Percentiles rank a stretch among this genome's conserved stretches.
phyloP scores from a whole-genome alignment of 306 rosid genomes.

The Cercis canadensis region DNA sequence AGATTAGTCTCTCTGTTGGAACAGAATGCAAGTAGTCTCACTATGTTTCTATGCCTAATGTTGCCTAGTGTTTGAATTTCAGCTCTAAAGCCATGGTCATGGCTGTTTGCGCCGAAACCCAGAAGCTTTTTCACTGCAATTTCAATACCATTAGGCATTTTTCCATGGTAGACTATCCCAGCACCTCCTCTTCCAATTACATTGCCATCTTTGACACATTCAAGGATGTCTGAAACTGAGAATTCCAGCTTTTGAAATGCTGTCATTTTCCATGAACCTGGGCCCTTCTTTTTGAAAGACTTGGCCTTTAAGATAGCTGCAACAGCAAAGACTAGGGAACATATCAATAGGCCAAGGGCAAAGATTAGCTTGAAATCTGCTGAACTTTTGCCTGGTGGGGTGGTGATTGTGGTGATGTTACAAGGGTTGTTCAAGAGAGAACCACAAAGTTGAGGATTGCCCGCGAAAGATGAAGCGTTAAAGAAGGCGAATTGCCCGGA shows the following conservation, averaged over 20 bases:
- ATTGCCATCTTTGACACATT: conserved; percentile 86
- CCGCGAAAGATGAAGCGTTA: conserved; percentile 81
- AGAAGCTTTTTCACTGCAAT: conserved; percentile 82
- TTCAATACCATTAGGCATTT: conserved; percentile 84
- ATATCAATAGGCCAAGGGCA: conserved; percentile 70
- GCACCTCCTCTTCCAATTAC: conserved; percentile 94
- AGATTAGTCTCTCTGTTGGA: conserved; percentile 78
- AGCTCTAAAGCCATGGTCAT: conserved; percentile 83
- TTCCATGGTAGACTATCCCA: conserved; percentile 89
- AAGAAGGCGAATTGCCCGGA: conserved; percentile 80
- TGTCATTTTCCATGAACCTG: conserved; percentile 77
- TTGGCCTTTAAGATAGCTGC: conserved; percentile 79
- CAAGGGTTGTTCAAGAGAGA: conserved; percentile 75
- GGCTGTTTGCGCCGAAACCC: conserved; percentile 66
- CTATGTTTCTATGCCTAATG: conserved; percentile 88
- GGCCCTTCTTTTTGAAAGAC: conserved; percentile 55
- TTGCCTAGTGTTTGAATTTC: conserved; percentile 87
- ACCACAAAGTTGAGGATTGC: conserved; percentile 81
- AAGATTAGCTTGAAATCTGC: conserved; percentile 73
- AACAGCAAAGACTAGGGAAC: conserved; percentile 64
- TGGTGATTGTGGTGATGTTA: conserved; percentile 53
- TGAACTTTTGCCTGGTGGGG: conserved; percentile 24
- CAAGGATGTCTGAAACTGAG: conserved; percentile 69
- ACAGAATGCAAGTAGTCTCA: conserved; percentile 77
- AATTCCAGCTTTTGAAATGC: conserved; percentile 74